Evolutionary conservation across 129 eudicot species (phyloP), one percentile per base, ranked within the genome.

Genomic region (Pulicaria dysenterica): DNA sequence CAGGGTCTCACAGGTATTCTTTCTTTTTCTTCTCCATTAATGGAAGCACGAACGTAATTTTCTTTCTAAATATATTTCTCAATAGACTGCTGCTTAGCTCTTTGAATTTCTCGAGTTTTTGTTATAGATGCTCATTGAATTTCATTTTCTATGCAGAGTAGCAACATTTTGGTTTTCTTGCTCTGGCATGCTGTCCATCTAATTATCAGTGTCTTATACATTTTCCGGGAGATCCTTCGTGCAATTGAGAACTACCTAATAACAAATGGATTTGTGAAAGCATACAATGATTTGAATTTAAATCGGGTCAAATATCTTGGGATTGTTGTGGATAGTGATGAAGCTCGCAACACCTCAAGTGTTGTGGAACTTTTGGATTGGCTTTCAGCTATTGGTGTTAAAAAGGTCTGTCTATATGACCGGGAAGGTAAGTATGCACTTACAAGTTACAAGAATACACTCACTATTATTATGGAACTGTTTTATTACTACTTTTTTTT

Each of bases 391-490:
- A 82, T 87, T 63, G 98, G 98, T 72, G 80, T 93, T 45, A 87
- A 82, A 73, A 80, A 79, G n/a, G 80, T 93, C 42, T 93, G 96
- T 85, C 80, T 93, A n/a, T 93, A 85, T 72, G 98, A 93, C 70
- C 38, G 73, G 7, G 90, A 93, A 93, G 98, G 98, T 89, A 84
- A 61, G 74, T 37, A 41, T 41, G 41, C 43, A 24, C 15, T 44
- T 19, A 14, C 10, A 43, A 38, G 3, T 62, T 41, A 24, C 31
- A 24, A 24, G 31, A 24, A n/a, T n/a, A n/a, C 31, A 24, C 31
- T 24, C 31, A 24, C 1, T 37, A 37, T 7, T 58, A 47, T 67
- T 4, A 8, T 50, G 50, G n/a, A 39, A 3, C 8, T 40, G 41
- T 12, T 15, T 40, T 61, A 7, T 46, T 31, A 44, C 38, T 24